A percentile compares a stretch with the other conserved stretches of the same genome.
These are phyloP conservation scores for Sorghum bicolor DNA, from an alignment of 176 grass and related monocot species.

Conservation along the genomic window Sorghum_bicolor_NCBIv3 NC_012872.2:4793001-4793500, in stretches of 20 bases:
- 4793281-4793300: background rate
- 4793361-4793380: background rate
- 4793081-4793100: background rate
- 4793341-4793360: background rate
- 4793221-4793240: background rate
- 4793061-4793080: background rate
- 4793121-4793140: background rate
- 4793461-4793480: no score
- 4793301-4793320: background rate
- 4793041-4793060: background rate
- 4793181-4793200: background rate
- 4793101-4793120: background rate
- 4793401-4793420: no score
- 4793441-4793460: no score
- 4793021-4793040: background rate
- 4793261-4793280: background rate
- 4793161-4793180: background rate
- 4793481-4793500: no score
- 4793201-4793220: background rate
- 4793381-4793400: background rate
- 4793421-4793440: no score
- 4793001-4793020: background rate
- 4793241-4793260: background rate
- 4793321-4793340: background rate
- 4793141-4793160: background rate